Percentiles rank a stretch among this genome's conserved stretches.
phyloP scores from a whole-genome alignment of 2,329 filamentous ascomycete genomes.

The Aspergillus eucalypticola region DNA sequence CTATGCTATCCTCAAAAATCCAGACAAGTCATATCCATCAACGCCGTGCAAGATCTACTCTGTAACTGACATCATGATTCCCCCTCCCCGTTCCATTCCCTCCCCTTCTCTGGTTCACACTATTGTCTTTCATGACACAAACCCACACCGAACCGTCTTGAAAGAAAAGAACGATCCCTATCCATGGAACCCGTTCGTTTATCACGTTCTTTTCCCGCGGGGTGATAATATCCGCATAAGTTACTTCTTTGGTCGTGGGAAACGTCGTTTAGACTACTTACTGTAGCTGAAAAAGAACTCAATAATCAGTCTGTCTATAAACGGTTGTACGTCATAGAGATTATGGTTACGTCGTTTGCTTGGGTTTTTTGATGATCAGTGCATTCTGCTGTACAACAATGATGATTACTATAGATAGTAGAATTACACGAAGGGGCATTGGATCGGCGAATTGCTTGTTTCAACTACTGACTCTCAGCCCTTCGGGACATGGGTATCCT shows the following conservation, averaged over 20 bases:
- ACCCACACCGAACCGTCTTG: too few species aligned
- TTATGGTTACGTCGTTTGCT: too few species aligned
- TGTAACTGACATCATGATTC: slow-evolving; percentile 16
- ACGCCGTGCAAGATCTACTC: too few species aligned
- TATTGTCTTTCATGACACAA: slow-evolving; percentile 3
- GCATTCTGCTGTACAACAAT: too few species aligned
- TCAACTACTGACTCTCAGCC: background rate
- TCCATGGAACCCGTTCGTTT: background rate
- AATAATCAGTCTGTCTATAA: too few species aligned
- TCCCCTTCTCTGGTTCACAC: background rate
- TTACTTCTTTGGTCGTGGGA: too few species aligned
- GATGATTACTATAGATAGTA: too few species aligned
- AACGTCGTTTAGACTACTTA: too few species aligned
- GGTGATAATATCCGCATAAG: too few species aligned
- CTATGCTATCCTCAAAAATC: too few species aligned
- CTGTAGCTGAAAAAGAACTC: too few species aligned
- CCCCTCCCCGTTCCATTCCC: background rate
- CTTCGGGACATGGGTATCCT: background rate
- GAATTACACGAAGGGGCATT: background rate
- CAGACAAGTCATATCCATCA: background rate
- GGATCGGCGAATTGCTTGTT: background rate
- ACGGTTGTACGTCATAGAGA: background rate
- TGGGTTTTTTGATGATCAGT: too few species aligned
- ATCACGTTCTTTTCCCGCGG: background rate
- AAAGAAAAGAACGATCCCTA: background rate